A percentile compares a stretch with the other conserved stretches of the same genome.
Conservation (phyloP, 163 green algal genomes). For the Scenedesmus sp. region DNA sequence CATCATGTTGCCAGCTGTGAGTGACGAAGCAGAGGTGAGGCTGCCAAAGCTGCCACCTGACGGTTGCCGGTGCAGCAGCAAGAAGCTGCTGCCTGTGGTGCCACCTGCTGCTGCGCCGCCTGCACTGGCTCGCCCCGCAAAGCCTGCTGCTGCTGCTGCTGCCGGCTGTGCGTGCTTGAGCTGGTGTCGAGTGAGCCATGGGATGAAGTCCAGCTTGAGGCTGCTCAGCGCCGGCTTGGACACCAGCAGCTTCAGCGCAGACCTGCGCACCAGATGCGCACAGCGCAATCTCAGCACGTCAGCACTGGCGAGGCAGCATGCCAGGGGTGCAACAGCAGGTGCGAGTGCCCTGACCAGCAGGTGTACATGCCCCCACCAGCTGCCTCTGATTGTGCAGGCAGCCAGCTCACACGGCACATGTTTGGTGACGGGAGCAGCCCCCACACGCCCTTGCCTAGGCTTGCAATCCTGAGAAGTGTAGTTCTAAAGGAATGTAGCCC, state of each 20-base stretch:
- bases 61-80: neutral
- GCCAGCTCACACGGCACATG: neutral
- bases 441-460: neutral
- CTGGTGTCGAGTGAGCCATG: slow-evolving; percentile 78
- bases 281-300: no score
- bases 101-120: slow-evolving; percentile 18
- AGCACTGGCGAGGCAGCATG: no score
- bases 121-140: neutral
- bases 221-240: slow-evolving; percentile 58
- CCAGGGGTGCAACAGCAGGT: no score
- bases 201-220: slow-evolving; percentile 76
- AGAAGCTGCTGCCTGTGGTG: neutral
- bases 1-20: neutral
- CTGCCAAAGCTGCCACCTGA: neutral
- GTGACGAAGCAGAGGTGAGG: neutral
- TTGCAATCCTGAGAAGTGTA: no score
- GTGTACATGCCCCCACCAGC: no score
- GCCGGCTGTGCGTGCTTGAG: slow-evolving; percentile 10
- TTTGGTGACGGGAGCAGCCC: neutral
- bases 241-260: slow-evolving; percentile 62
- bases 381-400: no score
- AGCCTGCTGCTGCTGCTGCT: slow-evolving; percentile 1
- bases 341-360: no score
- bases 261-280: neutral
- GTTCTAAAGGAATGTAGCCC: no score